Evolutionary conservation across 306 rosid species (phyloP), one percentile per base, ranked within the genome.

Genomic region (Casuarina cunninghamiana): DNA sequence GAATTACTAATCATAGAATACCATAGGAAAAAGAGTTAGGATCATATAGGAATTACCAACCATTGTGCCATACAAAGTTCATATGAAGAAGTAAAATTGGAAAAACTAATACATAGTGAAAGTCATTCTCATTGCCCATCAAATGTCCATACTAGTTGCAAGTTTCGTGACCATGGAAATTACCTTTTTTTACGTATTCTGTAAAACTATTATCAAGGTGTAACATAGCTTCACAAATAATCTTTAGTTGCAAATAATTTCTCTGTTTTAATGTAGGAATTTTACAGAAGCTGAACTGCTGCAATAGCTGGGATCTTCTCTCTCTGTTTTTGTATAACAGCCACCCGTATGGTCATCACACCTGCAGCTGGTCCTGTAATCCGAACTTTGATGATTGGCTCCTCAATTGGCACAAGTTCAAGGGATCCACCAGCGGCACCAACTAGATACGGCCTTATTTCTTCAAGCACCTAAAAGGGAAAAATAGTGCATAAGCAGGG

Each of bases 321-420:
- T 69, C 99, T 85, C 84, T 93, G 79, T 65, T 95, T 95, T 82
- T 93, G 99, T 9, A 97, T 95, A 38, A 95, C 96, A 16, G 99
- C 97, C 75, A 95, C 99, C 72, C 99, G 91, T 63, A 95, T 97
- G 35, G 97, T 93, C 93, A 89, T 90, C 45, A 95, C 97, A 53
- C 96, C 85, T 1, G 97, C 93, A 3, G 94, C 93, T 21, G 97
- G 93, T 73, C 86, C 92, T 16, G 88, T 86, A 67, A 91, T 89
- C 81, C 83, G 78, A 11, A 86, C 79, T 79, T 82, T 89, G 16
- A 84, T 96, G 72, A 95, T 95, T 53, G 97, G 97, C 80, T 95
- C 97, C 67, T 95, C 97, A 61, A 95, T 95, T 69, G 81, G 82
- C 71, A 89, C 97, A 73, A 93, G 88, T 80, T 90, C 99, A 61